A percentile compares a stretch with the other conserved stretches of the same genome.
phyloP scores from a whole-genome alignment of 2,329 filamentous ascomycete species.

The Aspergillus intermedius region DNA sequence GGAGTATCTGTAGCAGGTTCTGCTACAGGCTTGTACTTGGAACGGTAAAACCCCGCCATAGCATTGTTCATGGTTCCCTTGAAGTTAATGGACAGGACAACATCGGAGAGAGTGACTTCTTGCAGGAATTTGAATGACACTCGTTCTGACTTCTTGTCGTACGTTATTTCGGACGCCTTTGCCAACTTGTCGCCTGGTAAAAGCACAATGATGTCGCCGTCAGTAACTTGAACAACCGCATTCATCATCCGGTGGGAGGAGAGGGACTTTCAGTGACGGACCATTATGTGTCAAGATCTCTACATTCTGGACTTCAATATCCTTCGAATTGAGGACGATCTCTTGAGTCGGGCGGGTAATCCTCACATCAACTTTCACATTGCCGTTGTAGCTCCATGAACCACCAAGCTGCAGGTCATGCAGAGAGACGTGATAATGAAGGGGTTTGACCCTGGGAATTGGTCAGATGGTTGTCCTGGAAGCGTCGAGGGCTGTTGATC shows the following conservation, averaged over 20 bases:
- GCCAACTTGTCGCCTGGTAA: slow-evolving; percentile 20
- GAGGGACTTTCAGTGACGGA: slow-evolving; percentile 11
- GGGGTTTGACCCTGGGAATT: slow-evolving; percentile 61
- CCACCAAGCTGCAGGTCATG: slow-evolving; percentile 66
- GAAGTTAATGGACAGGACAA: slow-evolving; percentile 67
- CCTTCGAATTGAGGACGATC: slow-evolving; percentile 76
- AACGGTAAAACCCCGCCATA: slow-evolving; percentile 91
- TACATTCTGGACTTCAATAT: slow-evolving; percentile 67
- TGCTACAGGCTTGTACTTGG: slow-evolving; percentile 79
- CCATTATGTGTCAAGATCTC: slow-evolving; percentile 30
- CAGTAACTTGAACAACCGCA: background rate
- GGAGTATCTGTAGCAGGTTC: slow-evolving; percentile 71
- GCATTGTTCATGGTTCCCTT: slow-evolving; percentile 78
- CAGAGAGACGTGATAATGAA: slow-evolving; percentile 79
- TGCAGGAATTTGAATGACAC: slow-evolving; percentile 70
- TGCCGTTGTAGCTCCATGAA: slow-evolving; percentile 77
- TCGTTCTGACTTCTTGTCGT: slow-evolving; percentile 78
- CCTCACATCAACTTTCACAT: slow-evolving; percentile 70
- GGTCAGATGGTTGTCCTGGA: slow-evolving; percentile 3
- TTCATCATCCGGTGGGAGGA: background rate
- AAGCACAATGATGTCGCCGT: background rate
- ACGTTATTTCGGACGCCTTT: slow-evolving; percentile 62
- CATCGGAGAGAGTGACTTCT: slow-evolving; percentile 60
- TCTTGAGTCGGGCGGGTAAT: slow-evolving; percentile 66
- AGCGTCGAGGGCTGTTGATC: background rate